phyloP scores from a whole-genome alignment of 495 filamentous ascomycete species.

The Podospora fimiseda region DNA sequence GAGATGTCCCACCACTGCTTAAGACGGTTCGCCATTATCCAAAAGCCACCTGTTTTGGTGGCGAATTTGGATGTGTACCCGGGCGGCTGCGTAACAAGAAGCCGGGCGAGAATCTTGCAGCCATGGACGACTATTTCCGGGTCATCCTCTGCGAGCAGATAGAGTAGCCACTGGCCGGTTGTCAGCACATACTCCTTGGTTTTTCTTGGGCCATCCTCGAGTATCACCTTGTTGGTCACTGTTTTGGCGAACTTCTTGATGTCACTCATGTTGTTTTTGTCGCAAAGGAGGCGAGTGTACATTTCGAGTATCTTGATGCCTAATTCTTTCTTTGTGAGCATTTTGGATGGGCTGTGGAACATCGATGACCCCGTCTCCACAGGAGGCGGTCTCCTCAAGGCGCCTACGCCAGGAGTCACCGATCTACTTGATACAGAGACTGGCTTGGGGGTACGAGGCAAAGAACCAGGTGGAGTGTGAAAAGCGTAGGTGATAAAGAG shows the following conservation, averaged over 20 bases:
- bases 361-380: constrained; percentile 19
- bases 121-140: constrained; percentile 74
- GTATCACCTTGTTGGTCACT: constrained; percentile 86
- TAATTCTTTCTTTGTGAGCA: constrained; percentile 53
- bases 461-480: constrained; percentile 53
- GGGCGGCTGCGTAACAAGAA: constrained; percentile 71
- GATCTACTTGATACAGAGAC: constrained; percentile 33
- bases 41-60: constrained; percentile 78
- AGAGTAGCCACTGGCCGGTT: constrained; percentile 75
- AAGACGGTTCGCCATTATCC: constrained; percentile 71
- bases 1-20: constrained; percentile 86
- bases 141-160: constrained; percentile 83
- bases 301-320: constrained; percentile 72
- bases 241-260: constrained; percentile 88
- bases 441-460: constrained; percentile 48
- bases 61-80: constrained; percentile 78
- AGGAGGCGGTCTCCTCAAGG: constrained; percentile 27
- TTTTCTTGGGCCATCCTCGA: constrained; percentile 13
- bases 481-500: constrained; percentile 90
- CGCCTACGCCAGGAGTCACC: constrained; percentile 26
- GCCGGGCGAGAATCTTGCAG: constrained; percentile 79
- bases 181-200: constrained; percentile 34
- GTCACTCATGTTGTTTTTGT: constrained; percentile 55
- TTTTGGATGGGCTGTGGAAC: constrained; percentile 15
- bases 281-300: constrained; percentile 77